These are phyloP conservation scores for Botrytis squamosa DNA, from an alignment of 2,329 filamentous ascomycete genomes.

Conservation along the genomic window DNA sequence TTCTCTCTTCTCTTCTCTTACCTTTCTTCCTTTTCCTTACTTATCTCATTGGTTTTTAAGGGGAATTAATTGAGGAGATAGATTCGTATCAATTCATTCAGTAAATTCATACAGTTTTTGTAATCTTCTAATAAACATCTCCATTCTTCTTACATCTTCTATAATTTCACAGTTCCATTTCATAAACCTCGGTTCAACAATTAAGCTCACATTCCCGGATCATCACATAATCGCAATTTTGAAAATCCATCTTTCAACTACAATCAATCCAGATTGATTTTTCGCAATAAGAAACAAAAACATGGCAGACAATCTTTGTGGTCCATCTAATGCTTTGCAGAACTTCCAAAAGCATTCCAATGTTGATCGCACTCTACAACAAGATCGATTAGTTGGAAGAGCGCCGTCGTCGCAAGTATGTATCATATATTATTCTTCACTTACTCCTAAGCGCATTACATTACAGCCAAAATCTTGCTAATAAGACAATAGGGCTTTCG, in stretches of 20 bases:
- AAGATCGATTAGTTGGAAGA: conserved; percentile 61
- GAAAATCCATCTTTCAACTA: not conserved
- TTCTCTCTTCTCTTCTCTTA: not conserved
- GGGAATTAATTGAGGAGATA: not conserved
- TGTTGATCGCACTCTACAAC: conserved; percentile 66
- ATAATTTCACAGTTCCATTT: not conserved
- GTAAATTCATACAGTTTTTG: not conserved
- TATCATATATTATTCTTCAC: not conserved
- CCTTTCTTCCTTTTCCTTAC: not conserved
- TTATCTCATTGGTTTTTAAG: not conserved
- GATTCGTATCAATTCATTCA: not conserved
- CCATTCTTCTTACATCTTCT: not conserved
- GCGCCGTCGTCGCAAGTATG: conserved; percentile 55
- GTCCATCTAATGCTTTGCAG: conserved; percentile 69
- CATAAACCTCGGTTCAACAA: not conserved
- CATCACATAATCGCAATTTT: not conserved
- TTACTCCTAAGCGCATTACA: not conserved
- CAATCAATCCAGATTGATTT: not conserved
- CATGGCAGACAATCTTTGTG: conserved; percentile 68
- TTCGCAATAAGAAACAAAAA: not conserved
- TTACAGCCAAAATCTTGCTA: conserved; percentile 18
- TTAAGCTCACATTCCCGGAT: conserved; percentile 7
- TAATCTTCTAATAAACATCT: not conserved
- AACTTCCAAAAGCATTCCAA: conserved; percentile 69
- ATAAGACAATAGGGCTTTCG: conserved; percentile 56